These are phyloP conservation scores for Lachnellula willkommii DNA, from an alignment of 2,329 filamentous ascomycete species.

Conservation along the genomic window DNA sequence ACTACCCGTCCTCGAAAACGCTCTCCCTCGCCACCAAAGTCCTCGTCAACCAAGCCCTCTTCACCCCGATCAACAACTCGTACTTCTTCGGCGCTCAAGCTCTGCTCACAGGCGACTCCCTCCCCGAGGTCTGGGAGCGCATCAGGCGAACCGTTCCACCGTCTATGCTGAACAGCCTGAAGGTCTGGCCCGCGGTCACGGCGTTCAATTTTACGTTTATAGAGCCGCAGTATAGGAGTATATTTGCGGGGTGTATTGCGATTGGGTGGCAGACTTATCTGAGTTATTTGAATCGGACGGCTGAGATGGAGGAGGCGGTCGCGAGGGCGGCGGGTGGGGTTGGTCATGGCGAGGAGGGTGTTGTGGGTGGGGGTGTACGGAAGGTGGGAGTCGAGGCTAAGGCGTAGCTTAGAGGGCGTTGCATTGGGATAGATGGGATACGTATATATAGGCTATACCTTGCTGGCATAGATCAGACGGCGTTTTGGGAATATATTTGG, in stretches of 20 bases:
- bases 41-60: constrained; percentile 69
- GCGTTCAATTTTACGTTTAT: constrained; percentile 85
- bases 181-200: constrained; percentile 83
- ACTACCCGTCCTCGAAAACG: constrained; percentile 63
- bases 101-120: constrained; percentile 62
- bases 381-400: constrained; percentile 4
- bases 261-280: constrained; percentile 93
- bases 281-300: constrained; percentile 69
- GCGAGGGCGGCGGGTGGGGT: constrained; percentile 3
- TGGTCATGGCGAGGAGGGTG: background rate
- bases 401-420: background rate
- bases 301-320: constrained; percentile 49
- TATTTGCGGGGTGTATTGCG: constrained; percentile 74
- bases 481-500: no score
- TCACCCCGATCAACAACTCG: constrained; percentile 77
- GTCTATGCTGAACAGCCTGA: constrained; percentile 72
- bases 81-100: constrained; percentile 82
- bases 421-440: no score
- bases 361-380: background rate
- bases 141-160: constrained; percentile 70
- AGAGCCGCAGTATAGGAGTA: constrained; percentile 68
- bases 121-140: constrained; percentile 60
- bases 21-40: constrained; percentile 74
- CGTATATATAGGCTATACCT: no score
- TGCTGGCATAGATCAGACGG: no score